Base-by-base conservation (phyloP, 2,329 filamentous ascomycete species). In the Microsporum audouinii region DNA sequence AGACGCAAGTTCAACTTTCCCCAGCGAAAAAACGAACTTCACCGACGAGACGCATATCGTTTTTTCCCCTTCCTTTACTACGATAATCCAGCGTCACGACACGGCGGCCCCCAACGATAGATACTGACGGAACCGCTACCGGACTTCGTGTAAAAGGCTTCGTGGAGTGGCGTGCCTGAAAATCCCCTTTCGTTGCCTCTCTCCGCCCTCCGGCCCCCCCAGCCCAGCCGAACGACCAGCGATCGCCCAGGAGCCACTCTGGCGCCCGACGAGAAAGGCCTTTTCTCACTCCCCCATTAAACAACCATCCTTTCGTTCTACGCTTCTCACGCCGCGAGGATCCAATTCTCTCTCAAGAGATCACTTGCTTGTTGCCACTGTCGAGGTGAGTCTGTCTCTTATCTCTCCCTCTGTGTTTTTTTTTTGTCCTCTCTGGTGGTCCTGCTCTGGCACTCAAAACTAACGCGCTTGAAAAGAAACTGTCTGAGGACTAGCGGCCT, bases 241-340 rank as follows among this genome's bases (percentile, higher is more conserved):
- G 51, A 55, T 55, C 51, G 51, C 51, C 51, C 51, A 38, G 51
- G 51, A 55, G 51, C 51, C 51, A 55, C 51, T 55, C 51, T 55
- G 51, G 51, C 51, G 51, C 51, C 51, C 51, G 51, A 55, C 51
- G 12, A 36, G 27, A 29, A 55, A 55, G 31, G 51, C 51, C 51
- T 34, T 31, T 51, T 3, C 51, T 43, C 39, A 6, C 38, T 43
- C 33, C 36, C 31, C 51, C 51, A 55, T 55, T 12, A n/a, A 43
- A 55, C 33, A 5, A 55, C 51, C 51, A n/a, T n/a, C 33, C 33
- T 36, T 36, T 34, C 51, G 7, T 31, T 34, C 14, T 7, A 36
- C 51, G 14, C n/a, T 36, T 8, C 51, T 34, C 2, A n/a, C 33
- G 5, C 31, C n/a, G 31, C 51, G 51, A 55, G 31, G 51, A 34